Evolutionary conservation across 495 filamentous ascomycete genomes (phyloP), one percentile per base, ranked within the genome.

Genomic region (Podospora pseudoanserina): DNA sequence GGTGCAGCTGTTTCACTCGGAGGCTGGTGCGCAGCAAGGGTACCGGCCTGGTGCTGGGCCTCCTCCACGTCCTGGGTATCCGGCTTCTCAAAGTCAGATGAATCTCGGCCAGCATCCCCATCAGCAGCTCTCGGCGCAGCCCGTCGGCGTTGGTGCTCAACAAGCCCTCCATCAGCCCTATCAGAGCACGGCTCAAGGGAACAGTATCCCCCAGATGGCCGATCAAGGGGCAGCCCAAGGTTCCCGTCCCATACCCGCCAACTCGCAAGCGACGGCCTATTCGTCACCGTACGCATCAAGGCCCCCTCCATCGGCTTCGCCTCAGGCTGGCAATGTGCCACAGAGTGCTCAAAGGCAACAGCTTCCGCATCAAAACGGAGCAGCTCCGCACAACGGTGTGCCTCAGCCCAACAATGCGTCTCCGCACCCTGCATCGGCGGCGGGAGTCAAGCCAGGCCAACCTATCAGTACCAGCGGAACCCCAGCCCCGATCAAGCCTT

Each of bases 231-330:
- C 68, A 32, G 69, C 66, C 19, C 61, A 72, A 13, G 65, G 75
- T 18, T 68, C 76, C 23, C 75, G 78, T 18, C 79, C 75, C 32
- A 63, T 75, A 26, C 78, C 71, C 28, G 65, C 67, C 26, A 76
- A 70, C 27, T n/a, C 73, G 28, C 78, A 79, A 64, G 68, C 75
- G 60, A 74, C 77, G 34, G 73, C 79, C 3, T 83, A 83, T 65
- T 79, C 77, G 54, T 82, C 82, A 6, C 81, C 82, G 9, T 82
- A 84, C 65, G 73, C 77, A 53, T 74, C 80, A 60, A 75, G 75
- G 27, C 73, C 80, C 6, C 73, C 77, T 15, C 72, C 73, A 23
- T 26, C 68, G 7, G 57, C 67, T 15, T 13, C 72, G 23, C 58
- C 67, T 16, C 74, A 73, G 49, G 39, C 70, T 34, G 69, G 67